Evolutionary conservation across 2,329 filamentous ascomycete species (phyloP).

Genomic region (Penicillium psychrosexuale): DNA sequence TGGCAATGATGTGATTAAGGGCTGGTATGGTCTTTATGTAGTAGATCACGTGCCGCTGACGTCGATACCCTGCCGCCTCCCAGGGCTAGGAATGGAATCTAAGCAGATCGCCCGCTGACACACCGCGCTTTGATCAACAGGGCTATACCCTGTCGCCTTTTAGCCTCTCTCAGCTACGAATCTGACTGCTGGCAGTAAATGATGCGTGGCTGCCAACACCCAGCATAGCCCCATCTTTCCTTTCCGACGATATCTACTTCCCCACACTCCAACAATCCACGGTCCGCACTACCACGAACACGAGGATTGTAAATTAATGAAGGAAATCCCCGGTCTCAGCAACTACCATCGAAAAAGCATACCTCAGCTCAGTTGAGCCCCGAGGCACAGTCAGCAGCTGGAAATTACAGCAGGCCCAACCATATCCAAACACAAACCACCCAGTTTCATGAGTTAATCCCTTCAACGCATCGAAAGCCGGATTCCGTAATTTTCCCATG

Average conservation of each 20-base stretch:
- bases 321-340: background rate
- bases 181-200: background rate
- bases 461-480: background rate
- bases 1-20: background rate
- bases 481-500: background rate
- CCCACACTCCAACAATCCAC: background rate
- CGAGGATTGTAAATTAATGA: background rate
- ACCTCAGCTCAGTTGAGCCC: background rate
- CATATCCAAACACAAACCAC: background rate
- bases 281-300: background rate
- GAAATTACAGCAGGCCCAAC: background rate
- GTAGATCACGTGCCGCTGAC: constrained; percentile 8
- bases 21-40: background rate
- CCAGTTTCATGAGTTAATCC: background rate
- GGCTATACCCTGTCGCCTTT: background rate
- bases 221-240: background rate
- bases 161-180: background rate
- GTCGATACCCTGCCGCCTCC: background rate
- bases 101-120: background rate
- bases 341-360: background rate
- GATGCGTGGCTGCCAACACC: background rate
- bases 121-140: background rate
- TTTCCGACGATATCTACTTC: background rate
- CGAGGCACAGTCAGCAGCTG: background rate
- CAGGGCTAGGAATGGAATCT: background rate